Percentiles rank a stretch among this genome's conserved stretches.
Evolutionary conservation across 306 rosid species (phyloP).

Genomic region (Casuarina glauca): DNA sequence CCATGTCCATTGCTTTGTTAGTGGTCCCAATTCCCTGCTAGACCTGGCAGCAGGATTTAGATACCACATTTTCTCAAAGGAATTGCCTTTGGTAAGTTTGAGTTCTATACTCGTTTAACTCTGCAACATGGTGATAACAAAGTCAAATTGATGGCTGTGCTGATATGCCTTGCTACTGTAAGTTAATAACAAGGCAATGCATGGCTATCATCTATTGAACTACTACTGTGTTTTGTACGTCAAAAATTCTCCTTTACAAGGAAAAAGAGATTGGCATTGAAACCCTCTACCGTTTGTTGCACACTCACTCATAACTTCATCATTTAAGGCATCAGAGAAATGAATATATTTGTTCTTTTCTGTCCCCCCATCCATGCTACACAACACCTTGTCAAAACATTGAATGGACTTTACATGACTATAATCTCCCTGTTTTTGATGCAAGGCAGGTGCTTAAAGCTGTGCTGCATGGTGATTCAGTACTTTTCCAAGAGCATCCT

Average conservation of each 20-base stretch:
- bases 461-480: conserved; percentile 75
- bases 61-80: conserved; percentile 96
- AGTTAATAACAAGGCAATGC: background rate
- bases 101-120: conserved; percentile 4
- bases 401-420: conserved; percentile 8
- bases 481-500: conserved; percentile 66
- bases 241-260: background rate
- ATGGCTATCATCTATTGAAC: background rate
- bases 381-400: background rate
- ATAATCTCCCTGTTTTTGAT: conserved; percentile 9
- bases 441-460: conserved; percentile 74
- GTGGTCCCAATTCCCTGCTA: conserved; percentile 78
- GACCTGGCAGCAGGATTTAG: conserved; percentile 84
- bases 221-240: background rate
- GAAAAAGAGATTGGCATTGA: background rate
- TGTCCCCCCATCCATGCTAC: background rate
- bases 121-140: background rate
- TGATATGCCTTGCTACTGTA: too few species aligned
- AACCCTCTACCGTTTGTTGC: background rate
- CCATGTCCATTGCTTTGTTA: conserved; percentile 90
- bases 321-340: background rate
- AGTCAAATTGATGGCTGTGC: too few species aligned
- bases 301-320: background rate
- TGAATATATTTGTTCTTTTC: background rate
- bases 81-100: conserved; percentile 81